Percentiles rank a stretch among this genome's conserved stretches.
Evolutionary conservation across 73 alveolate species (phyloP).

Genomic region (Stentor roeselii): DNA sequence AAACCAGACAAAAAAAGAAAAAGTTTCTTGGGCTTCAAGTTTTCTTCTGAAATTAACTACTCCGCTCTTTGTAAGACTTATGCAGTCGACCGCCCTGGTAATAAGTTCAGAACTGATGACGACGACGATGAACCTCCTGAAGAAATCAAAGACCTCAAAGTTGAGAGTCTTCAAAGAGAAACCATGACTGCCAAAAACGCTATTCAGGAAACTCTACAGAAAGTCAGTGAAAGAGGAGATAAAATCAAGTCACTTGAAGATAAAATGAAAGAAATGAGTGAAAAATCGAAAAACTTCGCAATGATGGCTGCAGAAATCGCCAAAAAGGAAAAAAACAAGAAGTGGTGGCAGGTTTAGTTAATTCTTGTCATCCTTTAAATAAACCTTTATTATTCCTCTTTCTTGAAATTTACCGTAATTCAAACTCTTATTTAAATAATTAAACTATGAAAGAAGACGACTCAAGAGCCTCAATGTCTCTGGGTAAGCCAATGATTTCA

Average conservation of each 20-base stretch:
- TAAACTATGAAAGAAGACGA: background rate
- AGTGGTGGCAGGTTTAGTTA: conserved; percentile 29
- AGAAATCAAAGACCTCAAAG: too few species aligned
- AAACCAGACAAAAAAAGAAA: background rate
- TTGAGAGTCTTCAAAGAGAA: background rate
- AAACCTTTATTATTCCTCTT: too few species aligned
- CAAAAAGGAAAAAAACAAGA: conserved; percentile 24
- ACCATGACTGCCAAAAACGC: background rate
- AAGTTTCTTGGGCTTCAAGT: conserved; percentile 6
- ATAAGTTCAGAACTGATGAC: background rate
- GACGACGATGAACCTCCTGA: background rate
- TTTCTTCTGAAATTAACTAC: background rate
- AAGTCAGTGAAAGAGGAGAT: conserved; percentile 30
- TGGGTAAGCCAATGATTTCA: conserved; percentile 4
- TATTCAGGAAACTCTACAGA: background rate
- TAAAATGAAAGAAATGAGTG: conserved; percentile 23
- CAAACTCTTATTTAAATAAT: background rate
- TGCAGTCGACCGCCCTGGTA: background rate
- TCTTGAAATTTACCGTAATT: too few species aligned
- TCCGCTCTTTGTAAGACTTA: conserved; percentile 8
- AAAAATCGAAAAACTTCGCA: background rate
- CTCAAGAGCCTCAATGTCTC: background rate
- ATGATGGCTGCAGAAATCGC: background rate
- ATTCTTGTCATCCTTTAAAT: too few species aligned
- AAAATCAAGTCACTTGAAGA: conserved; percentile 13